Evolutionary conservation across 2,329 filamentous ascomycete genomes (phyloP).

Genomic region (Pyrenochaeta sp.): DNA sequence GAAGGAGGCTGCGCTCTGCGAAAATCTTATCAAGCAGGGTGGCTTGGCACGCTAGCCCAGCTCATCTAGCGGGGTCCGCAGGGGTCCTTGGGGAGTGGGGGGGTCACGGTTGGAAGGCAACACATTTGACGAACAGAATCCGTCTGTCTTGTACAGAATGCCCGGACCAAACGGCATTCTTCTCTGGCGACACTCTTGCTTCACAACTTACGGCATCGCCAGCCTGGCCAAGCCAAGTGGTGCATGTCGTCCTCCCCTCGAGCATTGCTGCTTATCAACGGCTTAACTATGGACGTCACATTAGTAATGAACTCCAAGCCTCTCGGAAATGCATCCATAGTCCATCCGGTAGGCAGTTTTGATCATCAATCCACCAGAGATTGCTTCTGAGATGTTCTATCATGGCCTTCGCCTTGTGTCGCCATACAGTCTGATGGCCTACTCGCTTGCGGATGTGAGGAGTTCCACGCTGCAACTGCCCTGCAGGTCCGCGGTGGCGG

Average conservation of each 20-base stretch:
- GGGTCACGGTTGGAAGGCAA: no score
- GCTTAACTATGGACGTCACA: not conserved
- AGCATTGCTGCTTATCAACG: constrained; percentile 16
- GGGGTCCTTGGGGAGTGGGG: no score
- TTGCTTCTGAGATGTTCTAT: not conserved
- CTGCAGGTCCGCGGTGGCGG: constrained; percentile 8
- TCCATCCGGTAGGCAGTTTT: constrained; percentile 4
- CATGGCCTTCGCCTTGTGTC: constrained; percentile 7
- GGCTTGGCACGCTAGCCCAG: constrained; percentile 15
- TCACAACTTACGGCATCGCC: not conserved
- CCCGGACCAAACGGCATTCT: no score
- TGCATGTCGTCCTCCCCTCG: no score
- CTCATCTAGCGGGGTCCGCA: not conserved
- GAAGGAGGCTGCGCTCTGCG: constrained; percentile 14
- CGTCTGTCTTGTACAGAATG: no score
- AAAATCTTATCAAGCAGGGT: constrained; percentile 29
- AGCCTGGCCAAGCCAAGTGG: no score
- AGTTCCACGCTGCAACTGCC: constrained; percentile 2
- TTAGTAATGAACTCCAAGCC: constrained; percentile 19
- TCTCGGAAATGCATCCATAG: constrained; percentile 10
- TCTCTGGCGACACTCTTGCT: no score
- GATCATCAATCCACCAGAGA: constrained; percentile 8
- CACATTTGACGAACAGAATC: no score
- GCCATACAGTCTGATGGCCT: not conserved
- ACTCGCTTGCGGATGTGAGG: constrained; percentile 14